Evolutionary conservation across 768 basidiomycete species (phyloP), one percentile per base, ranked within the genome.

Genomic region (Collybiopsis luxurians): DNA sequence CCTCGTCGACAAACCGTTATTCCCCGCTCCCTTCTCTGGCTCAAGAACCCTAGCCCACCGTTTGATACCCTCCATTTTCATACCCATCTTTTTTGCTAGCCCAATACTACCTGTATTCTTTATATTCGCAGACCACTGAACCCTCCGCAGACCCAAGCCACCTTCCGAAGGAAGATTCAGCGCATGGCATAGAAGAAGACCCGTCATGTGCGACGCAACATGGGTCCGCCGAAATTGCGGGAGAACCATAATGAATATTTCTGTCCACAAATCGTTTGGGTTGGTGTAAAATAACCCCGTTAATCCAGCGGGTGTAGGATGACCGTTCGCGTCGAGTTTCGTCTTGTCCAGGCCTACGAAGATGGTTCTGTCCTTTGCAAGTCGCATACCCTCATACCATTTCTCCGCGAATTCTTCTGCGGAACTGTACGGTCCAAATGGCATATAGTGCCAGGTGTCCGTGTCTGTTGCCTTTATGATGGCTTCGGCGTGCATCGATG

Each of bases 1-100:
- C 19, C 74, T 73, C 43, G 72, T 67, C 17, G 58, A 59, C 40
- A 58, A 56, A 13, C 61, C 69, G 13, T 59, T 66, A 27, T 51
- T 61, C 56, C 34, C 63, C 61, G 64, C 76, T 52, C 59, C 69
- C 38, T 72, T 78, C 0, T 61, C 72, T 0, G 53, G 54, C 0
- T 68, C 62, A 2, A 83, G 57, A 3, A 80, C 68, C 63, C 79
- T 73, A n/a, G 74, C 69, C 82, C 84, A 86, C 40, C 76, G 60
- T 63, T 73, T 52, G 2, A 71, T 59, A 0, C 75, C 81, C 64
- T 88, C 86, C 21, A 65, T 57, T 60, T 64, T 68, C 55, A 87
- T 79, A 0, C 85, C 84, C 68, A 86, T 70, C 58, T 76, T 73
- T 62, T 80, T 68, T 4, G 85, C 86, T 0, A 76, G 69, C 10